Evolutionary conservation across 805 yeast species (phyloP), one percentile per base, ranked within the genome.

Genomic region (Danielia oregonensis): DNA sequence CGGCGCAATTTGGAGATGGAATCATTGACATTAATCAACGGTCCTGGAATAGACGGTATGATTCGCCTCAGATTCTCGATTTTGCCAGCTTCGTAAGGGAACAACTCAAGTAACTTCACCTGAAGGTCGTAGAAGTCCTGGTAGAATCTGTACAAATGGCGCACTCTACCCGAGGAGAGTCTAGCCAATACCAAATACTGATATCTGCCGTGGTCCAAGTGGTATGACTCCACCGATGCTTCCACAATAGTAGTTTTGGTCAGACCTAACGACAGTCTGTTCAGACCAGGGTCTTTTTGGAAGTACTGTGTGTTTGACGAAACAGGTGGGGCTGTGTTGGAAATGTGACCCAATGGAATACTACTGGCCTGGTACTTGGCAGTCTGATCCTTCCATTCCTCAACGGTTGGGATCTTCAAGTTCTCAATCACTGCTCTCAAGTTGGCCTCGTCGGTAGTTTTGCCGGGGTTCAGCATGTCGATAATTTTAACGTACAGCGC

Each of bases 81-180:
- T 46, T 86, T 79, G 10, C 97, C 97, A 6, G 97, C 95, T 59
- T 91, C 98, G 40, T 74, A 78, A 6, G 97, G 97, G 69, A 85
- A 93, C 17, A 79, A 70, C 49, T 84, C 93, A 32, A 91, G 68
- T 32, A 93, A 66, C 42, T 73, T 77, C 33, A 88, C 88, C 57
- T 93, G 98, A 55, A 89, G 76, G 56, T 93, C 95, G 59, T 89
- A 93, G 55, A 93, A 93, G 63, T 93, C 98, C 57, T 91, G 96
- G 61, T 93, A 93, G 61, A 75, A 89, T 40, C 98, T 73, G 59
- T 93, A 87, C 43, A 93, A 65, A 40, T 78, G 76, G 38, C 96
- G 71, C 14, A 61, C 57, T 33, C 71, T 70, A n/a, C 91, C 93
- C 54, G 80, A 78, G 12, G 81, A 71, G 44, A 86, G 60, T 37